Conservation (phyloP, 495 filamentous ascomycete genomes). For the Trichocladium antarcticum region DNA sequence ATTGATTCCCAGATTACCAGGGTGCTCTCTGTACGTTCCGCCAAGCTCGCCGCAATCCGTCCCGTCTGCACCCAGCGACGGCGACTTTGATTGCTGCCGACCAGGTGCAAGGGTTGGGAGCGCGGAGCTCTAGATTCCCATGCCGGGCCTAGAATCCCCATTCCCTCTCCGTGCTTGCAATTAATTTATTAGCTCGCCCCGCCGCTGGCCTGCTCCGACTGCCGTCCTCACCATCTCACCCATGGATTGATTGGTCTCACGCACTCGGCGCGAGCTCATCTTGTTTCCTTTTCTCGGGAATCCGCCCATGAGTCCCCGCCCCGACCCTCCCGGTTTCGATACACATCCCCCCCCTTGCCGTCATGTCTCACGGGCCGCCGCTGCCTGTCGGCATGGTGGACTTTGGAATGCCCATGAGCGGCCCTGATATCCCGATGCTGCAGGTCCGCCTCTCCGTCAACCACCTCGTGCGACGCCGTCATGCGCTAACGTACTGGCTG, state of each 20-base stretch:
- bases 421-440: not conserved
- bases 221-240: too few relatives aligned
- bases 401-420: slow-evolving; percentile 5
- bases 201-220: not conserved
- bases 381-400: slow-evolving; percentile 5
- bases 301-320: not conserved
- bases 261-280: too few relatives aligned
- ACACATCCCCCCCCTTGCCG: not conserved
- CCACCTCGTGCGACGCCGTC: not conserved
- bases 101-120: not conserved
- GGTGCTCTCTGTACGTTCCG: too few relatives aligned
- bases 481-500: slow-evolving; percentile 15
- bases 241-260: too few relatives aligned
- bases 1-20: too few relatives aligned
- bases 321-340: not conserved
- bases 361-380: slow-evolving; percentile 32
- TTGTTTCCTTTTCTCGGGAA: not conserved
- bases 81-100: not conserved
- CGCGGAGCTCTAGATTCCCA: slow-evolving; percentile 10
- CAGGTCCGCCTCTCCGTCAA: slow-evolving; percentile 10
- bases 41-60: too few relatives aligned
- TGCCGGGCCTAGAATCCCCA: slow-evolving; percentile 20
- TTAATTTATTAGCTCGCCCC: not conserved
- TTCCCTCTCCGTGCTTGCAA: slow-evolving; percentile 11
- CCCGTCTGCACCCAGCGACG: too few relatives aligned